A percentile compares a stretch with the other conserved stretches of the same genome.
Evolutionary conservation across 352 stramenopile species (phyloP).

Genomic region (Phytophthora palmivora): DNA sequence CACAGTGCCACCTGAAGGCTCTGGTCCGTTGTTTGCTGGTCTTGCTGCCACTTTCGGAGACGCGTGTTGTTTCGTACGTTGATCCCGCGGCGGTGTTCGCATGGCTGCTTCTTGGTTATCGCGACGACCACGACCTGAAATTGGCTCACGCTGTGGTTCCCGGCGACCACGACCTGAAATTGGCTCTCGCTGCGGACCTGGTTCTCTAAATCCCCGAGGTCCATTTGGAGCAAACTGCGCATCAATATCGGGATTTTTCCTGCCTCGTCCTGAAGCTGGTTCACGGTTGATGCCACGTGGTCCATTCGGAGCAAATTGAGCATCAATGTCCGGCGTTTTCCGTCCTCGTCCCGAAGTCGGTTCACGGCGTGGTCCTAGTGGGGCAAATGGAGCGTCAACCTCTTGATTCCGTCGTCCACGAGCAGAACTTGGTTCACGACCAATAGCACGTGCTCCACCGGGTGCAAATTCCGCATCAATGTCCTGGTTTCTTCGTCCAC

Average conservation of each 20-base stretch:
- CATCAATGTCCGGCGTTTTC: slow-evolving; percentile 5
- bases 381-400: slow-evolving; percentile 3
- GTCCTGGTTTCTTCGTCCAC: slow-evolving; percentile 26
- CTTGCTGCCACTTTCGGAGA: slow-evolving; percentile 18
- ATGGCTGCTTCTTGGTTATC: slow-evolving; percentile 23
- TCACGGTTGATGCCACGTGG: slow-evolving; percentile 8
- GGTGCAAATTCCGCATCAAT: slow-evolving; percentile 17
- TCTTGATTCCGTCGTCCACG: slow-evolving; percentile 7
- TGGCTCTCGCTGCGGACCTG: neutral
- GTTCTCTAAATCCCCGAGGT: slow-evolving; percentile 10
- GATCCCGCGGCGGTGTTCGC: slow-evolving; percentile 11
- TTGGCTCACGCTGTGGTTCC: slow-evolving; percentile 17
- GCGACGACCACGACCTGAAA: slow-evolving; percentile 20
- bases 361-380: slow-evolving; percentile 11
- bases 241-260: slow-evolving; percentile 15
- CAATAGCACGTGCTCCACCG: slow-evolving; percentile 2
- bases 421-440: slow-evolving; percentile 17
- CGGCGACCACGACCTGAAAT: neutral
- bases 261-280: slow-evolving; percentile 20
- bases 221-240: slow-evolving; percentile 16
- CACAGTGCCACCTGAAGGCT: slow-evolving; percentile 30
- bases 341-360: slow-evolving; percentile 18
- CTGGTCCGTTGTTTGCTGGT: slow-evolving; percentile 12
- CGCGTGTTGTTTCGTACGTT: slow-evolving; percentile 22
- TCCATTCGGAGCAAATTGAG: slow-evolving; percentile 5